Conservation (phyloP, 768 basidiomycete genomes). For the Trichaptum fuscoviolaceum region DNA sequence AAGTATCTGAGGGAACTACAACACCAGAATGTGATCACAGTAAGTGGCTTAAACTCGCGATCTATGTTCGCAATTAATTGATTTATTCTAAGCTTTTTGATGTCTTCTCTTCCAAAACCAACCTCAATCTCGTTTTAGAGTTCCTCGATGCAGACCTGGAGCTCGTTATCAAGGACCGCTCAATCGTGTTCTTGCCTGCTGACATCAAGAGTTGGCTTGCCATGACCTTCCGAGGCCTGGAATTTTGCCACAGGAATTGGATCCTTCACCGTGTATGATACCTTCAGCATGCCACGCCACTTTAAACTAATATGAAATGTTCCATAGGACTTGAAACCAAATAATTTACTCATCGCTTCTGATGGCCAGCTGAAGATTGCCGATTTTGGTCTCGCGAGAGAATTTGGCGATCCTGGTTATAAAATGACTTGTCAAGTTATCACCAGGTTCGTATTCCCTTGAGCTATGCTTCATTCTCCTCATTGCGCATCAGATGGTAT, state of each 20-base stretch:
- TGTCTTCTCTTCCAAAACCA: constrained; percentile 94
- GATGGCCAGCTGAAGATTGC: constrained; percentile 94
- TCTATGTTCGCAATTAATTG: neutral
- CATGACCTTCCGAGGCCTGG: constrained; percentile 96
- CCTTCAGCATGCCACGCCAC: neutral
- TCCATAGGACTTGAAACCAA: constrained; percentile 90
- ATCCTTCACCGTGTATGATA: constrained; percentile 81
- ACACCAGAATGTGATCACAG: constrained; percentile 95
- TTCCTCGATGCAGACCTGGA: constrained; percentile 96
- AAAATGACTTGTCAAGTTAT: constrained; percentile 99
- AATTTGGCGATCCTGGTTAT: constrained; percentile 90
- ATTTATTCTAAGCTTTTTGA: constrained; percentile 67
- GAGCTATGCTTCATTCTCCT: neutral
- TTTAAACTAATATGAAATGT: neutral
- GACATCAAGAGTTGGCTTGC: constrained; percentile 99
- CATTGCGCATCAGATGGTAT: constrained; percentile 75
- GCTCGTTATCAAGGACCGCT: constrained; percentile 91
- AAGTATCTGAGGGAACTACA: constrained; percentile 92
- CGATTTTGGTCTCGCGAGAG: constrained; percentile 97
- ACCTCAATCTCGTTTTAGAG: constrained; percentile 95
- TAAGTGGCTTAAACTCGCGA: constrained; percentile 24
- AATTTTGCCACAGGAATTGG: constrained; percentile 95
- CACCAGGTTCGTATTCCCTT: constrained; percentile 65
- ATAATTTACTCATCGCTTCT: constrained; percentile 91
- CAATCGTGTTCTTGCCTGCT: constrained; percentile 86